Base-by-base conservation (phyloP, 805 yeast species). In the Candida dajiaensis region DNA sequence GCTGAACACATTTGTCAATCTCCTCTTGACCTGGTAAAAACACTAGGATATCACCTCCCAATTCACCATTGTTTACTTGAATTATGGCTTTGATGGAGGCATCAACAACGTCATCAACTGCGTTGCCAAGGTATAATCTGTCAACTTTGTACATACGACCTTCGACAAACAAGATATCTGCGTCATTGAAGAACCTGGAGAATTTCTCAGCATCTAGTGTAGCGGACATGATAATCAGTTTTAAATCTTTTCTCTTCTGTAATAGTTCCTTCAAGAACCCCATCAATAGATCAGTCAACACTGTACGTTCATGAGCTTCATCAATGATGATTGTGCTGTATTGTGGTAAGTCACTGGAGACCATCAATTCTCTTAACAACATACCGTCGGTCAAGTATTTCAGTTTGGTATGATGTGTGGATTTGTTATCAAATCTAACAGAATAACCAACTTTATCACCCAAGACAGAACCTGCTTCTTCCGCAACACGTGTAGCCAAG, bases 261-360 rank as follows among this genome's bases (percentile, higher is more conserved):
- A 85, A 57, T 35, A 94, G 68, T 37, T 80, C 77, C 61, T 89
- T 90, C 52, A 94, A 70, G 58, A 94, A 86, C 3, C 98, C 99
- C 70, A 94, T 73, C 18, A 94, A 72, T 55, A 94, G 68, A 69
- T 94, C 99, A 0, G 98, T 89, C 42, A 90, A 68, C 2, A 94
- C 85, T 0, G 98, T 92, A 62, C 99, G 77, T 69, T 94, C 99
- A 70, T 94, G 99, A 3, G 98, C 99, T 70, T 94, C 99, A 72
- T 94, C 99, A 42, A 94, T 81, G 40, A 94, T 73, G 10, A 94
- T 75, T 0, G 89, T 83, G 23, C 84, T 72, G 65, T 92, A 94
- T 50, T 77, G 78, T 3, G 73, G 65, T 33, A 94, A 67, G 11
- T 66, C 60, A 2, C 78, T 76, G 57, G 87, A 88, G 50, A 86